Evolutionary conservation across 257 asterid species (phyloP).

Genomic region (Anisodus tanguticus): DNA sequence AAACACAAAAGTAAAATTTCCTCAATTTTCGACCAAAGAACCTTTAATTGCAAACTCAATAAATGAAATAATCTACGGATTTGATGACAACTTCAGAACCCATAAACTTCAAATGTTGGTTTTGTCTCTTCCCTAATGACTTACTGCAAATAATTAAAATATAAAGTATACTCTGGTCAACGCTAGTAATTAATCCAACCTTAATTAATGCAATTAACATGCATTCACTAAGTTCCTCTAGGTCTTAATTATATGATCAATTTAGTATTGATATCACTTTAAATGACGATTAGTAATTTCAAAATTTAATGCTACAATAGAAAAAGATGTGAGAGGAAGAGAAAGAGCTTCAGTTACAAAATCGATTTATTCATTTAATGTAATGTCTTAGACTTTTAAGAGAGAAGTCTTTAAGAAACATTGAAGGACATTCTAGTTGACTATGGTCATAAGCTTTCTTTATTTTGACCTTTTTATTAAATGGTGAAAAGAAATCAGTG

Average conservation of each 20-base stretch:
- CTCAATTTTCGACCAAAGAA: too few relatives aligned
- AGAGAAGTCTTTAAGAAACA: not conserved
- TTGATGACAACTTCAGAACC: too few relatives aligned
- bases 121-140: too few relatives aligned
- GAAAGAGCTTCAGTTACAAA: conserved; percentile 37
- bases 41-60: too few relatives aligned
- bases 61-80: too few relatives aligned
- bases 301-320: conserved; percentile 26
- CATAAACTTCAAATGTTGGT: too few relatives aligned
- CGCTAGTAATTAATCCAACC: not conserved
- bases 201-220: conserved; percentile 13
- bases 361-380: conserved; percentile 23
- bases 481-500: not conserved
- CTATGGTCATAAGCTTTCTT: not conserved
- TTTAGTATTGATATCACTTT: conserved; percentile 32
- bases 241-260: not conserved
- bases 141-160: too few relatives aligned
- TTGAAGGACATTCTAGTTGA: not conserved
- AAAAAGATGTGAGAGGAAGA: not conserved
- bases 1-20: too few relatives aligned
- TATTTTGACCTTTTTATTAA: not conserved
- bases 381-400: too few relatives aligned
- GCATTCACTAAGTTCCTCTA: conserved; percentile 19
- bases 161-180: not conserved
- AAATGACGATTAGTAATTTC: conserved; percentile 32